Base-by-base conservation (phyloP, 2,329 filamentous ascomycete species). In the Paraphaeosphaeria sporulosa region DNA sequence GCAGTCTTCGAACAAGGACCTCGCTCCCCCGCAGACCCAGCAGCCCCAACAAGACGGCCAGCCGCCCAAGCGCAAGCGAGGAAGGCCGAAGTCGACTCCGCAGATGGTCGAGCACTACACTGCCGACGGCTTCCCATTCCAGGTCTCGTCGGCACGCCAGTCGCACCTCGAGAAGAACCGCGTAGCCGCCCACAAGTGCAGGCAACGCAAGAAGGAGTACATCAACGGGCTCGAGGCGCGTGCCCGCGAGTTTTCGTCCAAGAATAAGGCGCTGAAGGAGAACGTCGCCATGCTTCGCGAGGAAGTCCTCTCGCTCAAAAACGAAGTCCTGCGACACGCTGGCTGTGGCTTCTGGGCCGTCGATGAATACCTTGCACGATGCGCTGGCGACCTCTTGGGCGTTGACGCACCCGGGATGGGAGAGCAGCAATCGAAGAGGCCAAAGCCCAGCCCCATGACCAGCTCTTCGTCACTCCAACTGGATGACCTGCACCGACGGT, bases 161-260 rank as follows among this genome's bases (percentile, higher is more conserved):
- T 72, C 71, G 2, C 75, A 77, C 66, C 82, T 92, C 0, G 88
- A 91, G 75, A 86, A 90, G 61, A 93, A 93, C 73, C 84, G 90
- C 10, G 79, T 90, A 2, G 90, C 90, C 0, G 90, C 90, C 1
- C 90, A 87, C 73, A 92, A 92, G 71, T 93, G 90, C 70, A 86
- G 90, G 3, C 85, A 89, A 69, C 91, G 91, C 78, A 87, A 87
- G 76, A 87, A 87, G 74, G 83, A 85, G 61, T 85, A 85, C 67
- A 84, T 82, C 38, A 78, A 82, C 57, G 70, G 79, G 40, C 80
- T 87, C 15, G 85, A 87, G 64, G 75, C 75, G 34, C 77, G 76
- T 50, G 77, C 78, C n/a, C 74, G 80, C 43, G 75, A 78, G 9
- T 75, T 77, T 27, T 75, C 73, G 2, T 55, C 68, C 9, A 73